Percentiles rank a stretch among this genome's conserved stretches.
Conservation (phyloP, 2,329 filamentous ascomycete genomes). For the Phialophora tarda region DNA sequence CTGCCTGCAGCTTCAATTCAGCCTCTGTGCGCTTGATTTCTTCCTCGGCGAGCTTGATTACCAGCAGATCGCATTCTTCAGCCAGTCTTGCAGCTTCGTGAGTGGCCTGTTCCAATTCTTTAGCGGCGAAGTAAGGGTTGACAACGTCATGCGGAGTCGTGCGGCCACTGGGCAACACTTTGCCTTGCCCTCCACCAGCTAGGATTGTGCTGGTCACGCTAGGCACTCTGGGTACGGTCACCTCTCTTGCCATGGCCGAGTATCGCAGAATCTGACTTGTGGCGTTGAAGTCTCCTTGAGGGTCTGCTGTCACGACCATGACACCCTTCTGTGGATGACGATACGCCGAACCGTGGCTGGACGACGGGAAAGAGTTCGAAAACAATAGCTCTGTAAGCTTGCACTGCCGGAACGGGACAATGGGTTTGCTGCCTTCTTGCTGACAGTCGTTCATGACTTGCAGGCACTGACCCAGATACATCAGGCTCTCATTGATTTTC, state of each 20-base stretch:
- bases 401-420: slow-evolving; percentile 81
- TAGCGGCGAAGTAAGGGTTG: slow-evolving; percentile 57
- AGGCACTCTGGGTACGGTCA: slow-evolving; percentile 87
- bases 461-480: slow-evolving; percentile 96
- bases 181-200: slow-evolving; percentile 39
- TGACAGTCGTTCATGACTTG: slow-evolving; percentile 89
- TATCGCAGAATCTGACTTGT: slow-evolving; percentile 96
- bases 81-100: slow-evolving; percentile 80
- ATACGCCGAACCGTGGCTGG: slow-evolving; percentile 53
- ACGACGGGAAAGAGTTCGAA: slow-evolving; percentile 81
- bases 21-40: slow-evolving; percentile 71
- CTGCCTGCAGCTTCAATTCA: slow-evolving; percentile 73
- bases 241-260: slow-evolving; percentile 87
- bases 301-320: slow-evolving; percentile 96
- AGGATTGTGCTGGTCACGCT: slow-evolving; percentile 76
- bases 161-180: slow-evolving; percentile 45
- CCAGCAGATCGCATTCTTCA: slow-evolving; percentile 76
- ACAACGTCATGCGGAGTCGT: slow-evolving; percentile 53
- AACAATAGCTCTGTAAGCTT: slow-evolving; percentile 85
- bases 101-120: slow-evolving; percentile 81
- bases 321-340: slow-evolving; percentile 81
- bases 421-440: slow-evolving; percentile 69
- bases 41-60: slow-evolving; percentile 72
- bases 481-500: slow-evolving; percentile 97
- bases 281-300: slow-evolving; percentile 91